Conservation (phyloP, 306 rosid species). For the Geum urbanum region DNA sequence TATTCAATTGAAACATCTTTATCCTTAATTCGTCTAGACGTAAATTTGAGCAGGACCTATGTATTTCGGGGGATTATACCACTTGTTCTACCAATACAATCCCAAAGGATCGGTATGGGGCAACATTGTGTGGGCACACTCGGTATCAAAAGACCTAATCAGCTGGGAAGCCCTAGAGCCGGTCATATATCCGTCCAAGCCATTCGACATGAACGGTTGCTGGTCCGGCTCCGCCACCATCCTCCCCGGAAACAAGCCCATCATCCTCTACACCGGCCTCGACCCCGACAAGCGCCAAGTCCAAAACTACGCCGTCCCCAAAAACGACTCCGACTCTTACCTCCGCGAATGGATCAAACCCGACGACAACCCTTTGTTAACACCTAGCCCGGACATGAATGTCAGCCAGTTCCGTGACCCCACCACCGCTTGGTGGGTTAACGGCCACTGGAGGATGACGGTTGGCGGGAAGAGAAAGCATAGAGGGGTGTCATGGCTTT, state of each 20-base stretch:
- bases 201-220: slow-evolving; percentile 24
- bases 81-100: slow-evolving; percentile 33
- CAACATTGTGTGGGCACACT: slow-evolving; percentile 29
- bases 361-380: slow-evolving; percentile 12
- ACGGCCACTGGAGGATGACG: slow-evolving; percentile 12
- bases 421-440: slow-evolving; percentile 23
- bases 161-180: slow-evolving; percentile 21
- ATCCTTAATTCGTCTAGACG: too few species aligned
- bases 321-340: slow-evolving; percentile 15
- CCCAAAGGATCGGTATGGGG: slow-evolving; percentile 23
- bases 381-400: slow-evolving; percentile 14
- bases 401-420: slow-evolving; percentile 23
- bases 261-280: slow-evolving; percentile 28
- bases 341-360: slow-evolving; percentile 26
- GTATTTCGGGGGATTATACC: slow-evolving; percentile 26
- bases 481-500: slow-evolving; percentile 17
- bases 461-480: slow-evolving; percentile 13
- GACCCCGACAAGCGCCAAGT: slow-evolving; percentile 15
- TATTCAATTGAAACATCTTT: too few species aligned
- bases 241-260: slow-evolving; percentile 16
- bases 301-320: slow-evolving; percentile 23
- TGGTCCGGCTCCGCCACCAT: slow-evolving; percentile 28
- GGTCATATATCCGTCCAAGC: slow-evolving; percentile 13
- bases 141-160: slow-evolving; percentile 19
- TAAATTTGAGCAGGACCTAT: slow-evolving; percentile 16